These are phyloP conservation scores for Metschnikowia colocasiae DNA, from an alignment of 805 yeast species.

Conservation along the genomic window DNA sequence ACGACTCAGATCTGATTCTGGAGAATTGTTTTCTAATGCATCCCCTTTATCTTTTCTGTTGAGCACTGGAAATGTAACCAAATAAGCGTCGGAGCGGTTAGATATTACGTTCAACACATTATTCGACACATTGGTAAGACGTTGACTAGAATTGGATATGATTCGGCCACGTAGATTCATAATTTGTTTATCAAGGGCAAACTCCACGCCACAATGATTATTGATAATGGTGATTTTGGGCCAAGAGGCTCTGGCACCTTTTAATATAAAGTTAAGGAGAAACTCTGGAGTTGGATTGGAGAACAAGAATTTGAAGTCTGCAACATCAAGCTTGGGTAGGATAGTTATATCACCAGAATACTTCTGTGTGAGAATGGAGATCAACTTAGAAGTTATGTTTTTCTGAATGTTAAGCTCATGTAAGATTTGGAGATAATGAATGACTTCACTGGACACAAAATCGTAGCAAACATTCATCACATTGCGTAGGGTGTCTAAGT, in stretches of 20 bases:
- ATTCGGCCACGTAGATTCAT: conserved; percentile 60
- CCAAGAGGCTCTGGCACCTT: conserved; percentile 95
- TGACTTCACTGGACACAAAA: conserved; percentile 62
- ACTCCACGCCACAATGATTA: conserved; percentile 88
- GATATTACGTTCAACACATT: neutral
- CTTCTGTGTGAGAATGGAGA: conserved; percentile 76
- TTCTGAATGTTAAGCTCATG: conserved; percentile 75
- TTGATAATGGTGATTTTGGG: conserved; percentile 80
- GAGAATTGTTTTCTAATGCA: neutral
- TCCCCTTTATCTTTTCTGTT: neutral
- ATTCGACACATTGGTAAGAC: conserved; percentile 10
- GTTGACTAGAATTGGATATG: conserved; percentile 32
- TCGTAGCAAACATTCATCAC: conserved; percentile 53
- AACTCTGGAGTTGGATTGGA: conserved; percentile 81
- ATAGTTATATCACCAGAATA: conserved; percentile 95
- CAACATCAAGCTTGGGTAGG: conserved; percentile 64
- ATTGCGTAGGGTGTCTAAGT: conserved; percentile 52
- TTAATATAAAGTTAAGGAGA: conserved; percentile 59
- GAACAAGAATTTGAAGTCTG: conserved; percentile 60
- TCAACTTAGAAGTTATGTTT: conserved; percentile 66
- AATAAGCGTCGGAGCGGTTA: conserved; percentile 10
- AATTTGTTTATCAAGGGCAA: conserved; percentile 79
- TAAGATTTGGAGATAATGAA: conserved; percentile 70
- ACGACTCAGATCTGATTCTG: neutral
- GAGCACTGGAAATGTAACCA: conserved; percentile 15